phyloP scores from a whole-genome alignment of 129 eudicot genomes.

The Flaveria sonorensis region DNA sequence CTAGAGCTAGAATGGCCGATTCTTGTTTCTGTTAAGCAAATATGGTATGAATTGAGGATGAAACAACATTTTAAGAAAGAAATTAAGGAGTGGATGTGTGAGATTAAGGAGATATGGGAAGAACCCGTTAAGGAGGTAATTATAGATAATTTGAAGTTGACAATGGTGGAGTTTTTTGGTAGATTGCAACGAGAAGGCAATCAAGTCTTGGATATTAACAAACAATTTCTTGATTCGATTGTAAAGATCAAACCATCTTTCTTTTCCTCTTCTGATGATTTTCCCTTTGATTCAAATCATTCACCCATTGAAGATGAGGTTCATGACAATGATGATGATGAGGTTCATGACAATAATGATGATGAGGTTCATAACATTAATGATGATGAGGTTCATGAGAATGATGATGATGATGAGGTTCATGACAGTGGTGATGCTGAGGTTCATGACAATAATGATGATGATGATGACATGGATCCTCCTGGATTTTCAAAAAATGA shows the following conservation, averaged over 20 bases:
- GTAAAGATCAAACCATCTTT: conserved; percentile 31
- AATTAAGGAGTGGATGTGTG: conserved; percentile 69
- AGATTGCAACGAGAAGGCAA: conserved; percentile 37
- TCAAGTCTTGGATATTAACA: conserved; percentile 38
- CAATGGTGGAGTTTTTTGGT: conserved; percentile 43
- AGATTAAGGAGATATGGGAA: conserved; percentile 47
- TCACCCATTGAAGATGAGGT: conserved; percentile 13
- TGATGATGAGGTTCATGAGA: background rate
- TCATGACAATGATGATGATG: background rate
- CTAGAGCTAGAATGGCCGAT: conserved; percentile 48
- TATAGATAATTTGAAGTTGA: conserved; percentile 46
- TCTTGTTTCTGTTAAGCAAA: conserved; percentile 70
- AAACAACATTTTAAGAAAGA: conserved; percentile 42
- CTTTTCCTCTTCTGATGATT: conserved; percentile 29
- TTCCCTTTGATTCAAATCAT: conserved; percentile 31
- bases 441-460: conserved; percentile 12
- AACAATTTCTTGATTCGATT: conserved; percentile 35
- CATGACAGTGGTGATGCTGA: background rate
- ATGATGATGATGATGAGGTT: conserved; percentile 19
- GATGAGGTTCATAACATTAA: conserved; percentile 8
- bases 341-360: conserved; percentile 10
- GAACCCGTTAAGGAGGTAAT: conserved; percentile 48
- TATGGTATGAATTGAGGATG: conserved; percentile 80
- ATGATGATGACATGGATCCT: conserved; percentile 36
- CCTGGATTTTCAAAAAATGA: conserved; percentile 36